phyloP scores from a whole-genome alignment of 345 rosid species.

The Murraya koenigii region DNA sequence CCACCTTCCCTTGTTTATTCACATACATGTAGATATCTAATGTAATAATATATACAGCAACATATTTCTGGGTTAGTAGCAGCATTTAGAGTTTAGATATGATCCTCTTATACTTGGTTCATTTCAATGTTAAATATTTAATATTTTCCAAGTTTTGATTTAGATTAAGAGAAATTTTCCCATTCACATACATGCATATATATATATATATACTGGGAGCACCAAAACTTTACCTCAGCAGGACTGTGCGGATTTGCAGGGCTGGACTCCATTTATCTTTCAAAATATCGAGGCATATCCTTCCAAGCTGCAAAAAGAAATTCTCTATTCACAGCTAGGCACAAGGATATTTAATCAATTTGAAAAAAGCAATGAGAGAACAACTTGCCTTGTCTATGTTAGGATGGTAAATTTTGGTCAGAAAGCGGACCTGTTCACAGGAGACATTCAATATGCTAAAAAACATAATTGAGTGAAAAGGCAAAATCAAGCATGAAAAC shows the following conservation, averaged over 20 bases:
- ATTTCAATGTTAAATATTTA: not conserved
- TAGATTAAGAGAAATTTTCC: not conserved
- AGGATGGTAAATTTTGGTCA: constrained; percentile 48
- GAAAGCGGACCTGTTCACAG: constrained; percentile 38
- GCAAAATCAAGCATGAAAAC: not conserved
- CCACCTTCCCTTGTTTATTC: not conserved
- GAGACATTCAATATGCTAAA: not conserved
- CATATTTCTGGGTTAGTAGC: not conserved
- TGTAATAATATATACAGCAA: not conserved
- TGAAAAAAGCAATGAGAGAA: not conserved
- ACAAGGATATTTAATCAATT: not conserved
- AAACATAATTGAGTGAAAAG: not conserved
- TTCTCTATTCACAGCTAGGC: not conserved
- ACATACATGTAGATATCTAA: not conserved
- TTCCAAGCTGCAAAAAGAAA: constrained; percentile 43
- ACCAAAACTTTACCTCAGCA: constrained; percentile 35
- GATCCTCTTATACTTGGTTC: not conserved
- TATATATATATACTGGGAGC: not conserved
- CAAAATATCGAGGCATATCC: constrained; percentile 67
- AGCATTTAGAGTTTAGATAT: not conserved
- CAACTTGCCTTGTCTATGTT: constrained; percentile 41
- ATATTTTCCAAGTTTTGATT: not conserved
- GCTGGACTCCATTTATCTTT: constrained; percentile 74
- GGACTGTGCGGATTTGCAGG: constrained; percentile 57
- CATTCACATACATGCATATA: too few species aligned